A percentile compares a stretch with the other conserved stretches of the same genome.
phyloP scores from a whole-genome alignment of 106 monocot genomes.

The Vanilla planifolia region DNA sequence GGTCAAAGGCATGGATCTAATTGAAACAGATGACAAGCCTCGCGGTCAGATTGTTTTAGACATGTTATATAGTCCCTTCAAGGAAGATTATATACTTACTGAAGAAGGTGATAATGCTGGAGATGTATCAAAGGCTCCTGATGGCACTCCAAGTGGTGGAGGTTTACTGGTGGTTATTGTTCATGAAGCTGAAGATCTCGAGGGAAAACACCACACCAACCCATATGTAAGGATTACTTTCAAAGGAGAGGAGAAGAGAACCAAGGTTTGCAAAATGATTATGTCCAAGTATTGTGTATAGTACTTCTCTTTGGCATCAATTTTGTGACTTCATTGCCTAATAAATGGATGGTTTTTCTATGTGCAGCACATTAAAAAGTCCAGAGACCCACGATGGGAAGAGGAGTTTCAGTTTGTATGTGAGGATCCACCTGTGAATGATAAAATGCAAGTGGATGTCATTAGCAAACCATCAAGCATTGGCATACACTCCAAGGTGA shows the following conservation, averaged over 20 bases:
- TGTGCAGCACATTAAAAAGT: constrained; percentile 69
- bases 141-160: constrained; percentile 51
- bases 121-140: constrained; percentile 45
- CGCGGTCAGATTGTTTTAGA: constrained; percentile 33
- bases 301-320: not conserved
- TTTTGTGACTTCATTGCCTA: not conserved
- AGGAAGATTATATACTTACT: constrained; percentile 18
- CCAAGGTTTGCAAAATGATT: constrained; percentile 45
- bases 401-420: constrained; percentile 67
- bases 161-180: constrained; percentile 47
- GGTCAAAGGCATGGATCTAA: constrained; percentile 47
- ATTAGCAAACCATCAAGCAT: constrained; percentile 57
- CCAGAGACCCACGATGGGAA: constrained; percentile 76
- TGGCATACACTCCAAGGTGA: constrained; percentile 68
- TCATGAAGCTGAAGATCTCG: constrained; percentile 64
- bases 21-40: constrained; percentile 34
- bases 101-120: constrained; percentile 12
- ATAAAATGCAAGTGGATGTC: constrained; percentile 74
- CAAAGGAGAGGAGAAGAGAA: constrained; percentile 67
- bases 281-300: not conserved
- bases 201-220: constrained; percentile 68
- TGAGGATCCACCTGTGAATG: constrained; percentile 58
- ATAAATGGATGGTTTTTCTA: not conserved
- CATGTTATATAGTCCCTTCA: constrained; percentile 41
- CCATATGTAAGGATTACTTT: constrained; percentile 33